A percentile compares a stretch with the other conserved stretches of the same genome.
Evolutionary conservation across 352 stramenopile species (phyloP).

Genomic region (Thraustotheca clavata): DNA sequence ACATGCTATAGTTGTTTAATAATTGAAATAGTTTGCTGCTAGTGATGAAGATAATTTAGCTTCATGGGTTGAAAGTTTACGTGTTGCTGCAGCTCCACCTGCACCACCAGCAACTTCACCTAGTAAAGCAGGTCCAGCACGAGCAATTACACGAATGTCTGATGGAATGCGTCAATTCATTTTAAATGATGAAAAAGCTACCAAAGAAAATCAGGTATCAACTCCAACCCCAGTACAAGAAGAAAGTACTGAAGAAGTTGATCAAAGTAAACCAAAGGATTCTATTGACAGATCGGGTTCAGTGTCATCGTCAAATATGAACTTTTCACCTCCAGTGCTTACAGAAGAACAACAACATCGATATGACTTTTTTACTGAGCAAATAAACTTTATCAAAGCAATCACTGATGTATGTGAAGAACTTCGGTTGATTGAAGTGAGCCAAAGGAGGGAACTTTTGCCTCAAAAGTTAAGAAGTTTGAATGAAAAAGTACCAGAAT

Average conservation of each 20-base stretch:
- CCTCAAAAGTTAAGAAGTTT: conserved; percentile 41
- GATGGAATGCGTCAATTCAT: conserved; percentile 70
- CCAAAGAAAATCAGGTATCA: conserved; percentile 23
- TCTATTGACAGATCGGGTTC: neutral
- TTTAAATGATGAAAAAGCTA: conserved; percentile 24
- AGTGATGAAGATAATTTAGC: conserved; percentile 50
- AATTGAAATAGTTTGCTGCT: conserved; percentile 35
- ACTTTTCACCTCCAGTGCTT: conserved; percentile 21
- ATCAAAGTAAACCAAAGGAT: too few species aligned
- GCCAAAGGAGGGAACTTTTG: conserved; percentile 53
- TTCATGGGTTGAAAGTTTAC: conserved; percentile 48
- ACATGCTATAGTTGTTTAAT: neutral
- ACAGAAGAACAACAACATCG: conserved; percentile 37
- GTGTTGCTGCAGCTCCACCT: conserved; percentile 37
- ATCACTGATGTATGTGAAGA: conserved; percentile 75
- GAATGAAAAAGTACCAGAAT: conserved; percentile 29
- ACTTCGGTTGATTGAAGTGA: conserved; percentile 51
- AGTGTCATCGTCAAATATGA: neutral
- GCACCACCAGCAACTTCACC: conserved; percentile 34
- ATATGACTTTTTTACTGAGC: conserved; percentile 73
- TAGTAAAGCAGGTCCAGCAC: conserved; percentile 33
- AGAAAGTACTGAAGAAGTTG: too few species aligned
- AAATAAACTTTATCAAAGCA: conserved; percentile 74
- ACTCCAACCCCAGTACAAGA: conserved; percentile 9
- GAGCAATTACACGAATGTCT: conserved; percentile 59